Base-by-base conservation (phyloP, 2,329 filamentous ascomycete genomes). In the Plenodomus tracheiphilus region DNA sequence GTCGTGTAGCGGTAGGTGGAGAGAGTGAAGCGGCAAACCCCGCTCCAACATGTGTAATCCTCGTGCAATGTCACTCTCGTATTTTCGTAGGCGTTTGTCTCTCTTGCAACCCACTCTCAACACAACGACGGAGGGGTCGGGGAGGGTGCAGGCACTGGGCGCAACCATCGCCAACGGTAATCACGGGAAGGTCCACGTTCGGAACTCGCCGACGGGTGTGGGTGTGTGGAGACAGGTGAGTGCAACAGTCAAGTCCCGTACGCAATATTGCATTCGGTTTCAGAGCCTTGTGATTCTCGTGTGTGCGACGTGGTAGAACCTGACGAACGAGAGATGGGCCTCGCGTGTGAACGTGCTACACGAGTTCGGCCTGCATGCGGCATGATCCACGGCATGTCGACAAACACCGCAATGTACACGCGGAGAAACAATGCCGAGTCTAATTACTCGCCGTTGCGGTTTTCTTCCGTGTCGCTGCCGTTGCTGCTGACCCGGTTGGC, bases 391-490 rank as follows among this genome's bases (percentile, higher is more conserved):
- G 28, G 11, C 28, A 32, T 32, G 8, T 32, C 11, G 28, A 32
- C 6, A 32, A 11, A 32, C 4, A 32, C 8, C 6, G 13, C 28
- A 25, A 25, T 5, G 10, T 5, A 25, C 5, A 25, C 5, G 10
- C 5, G 10, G 22, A 25, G 22, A 25, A 15, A 32, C 28, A 43
- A 16, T 37, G 20, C 28, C 28, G 28, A 40, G 38, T 34, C 36
- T 32, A 19, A 38, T 42, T 6, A 39, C 25, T 10, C 46, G 34
- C 21, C 36, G 40, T 43, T 32, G 45, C 48, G 47, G 18, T 52
- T 48, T 49, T 40, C 41, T 55, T 47, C 46, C 47, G 41, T 44
- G 32, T 43, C 46, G 39, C 42, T 19, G 40, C 35, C 13, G 37
- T 35, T 30, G 28, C 22, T 37, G 28, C 8, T 32, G 28, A 32